A percentile compares a stretch with the other conserved stretches of the same genome.
Conservation (phyloP, 805 yeast genomes). For the Ogataea pilisensis region DNA sequence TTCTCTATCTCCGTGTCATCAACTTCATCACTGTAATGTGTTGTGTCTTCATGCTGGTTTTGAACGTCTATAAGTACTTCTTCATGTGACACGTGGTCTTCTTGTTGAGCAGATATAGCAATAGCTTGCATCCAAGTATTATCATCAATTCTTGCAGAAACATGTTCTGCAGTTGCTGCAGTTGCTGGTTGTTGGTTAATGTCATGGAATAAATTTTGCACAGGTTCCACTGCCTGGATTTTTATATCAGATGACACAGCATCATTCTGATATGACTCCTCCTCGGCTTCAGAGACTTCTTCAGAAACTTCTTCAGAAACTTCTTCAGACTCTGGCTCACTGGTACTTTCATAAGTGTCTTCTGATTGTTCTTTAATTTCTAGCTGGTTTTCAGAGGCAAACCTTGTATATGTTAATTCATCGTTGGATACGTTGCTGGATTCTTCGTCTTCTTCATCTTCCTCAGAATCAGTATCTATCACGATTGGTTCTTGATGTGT, state of each 20-base stretch:
- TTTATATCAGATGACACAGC: too few relatives aligned
- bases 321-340: neutral
- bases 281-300: neutral
- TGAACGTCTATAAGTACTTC: neutral
- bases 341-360: neutral
- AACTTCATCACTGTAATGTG: conserved; percentile 5
- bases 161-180: neutral
- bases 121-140: neutral
- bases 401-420: neutral
- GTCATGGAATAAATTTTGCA: neutral
- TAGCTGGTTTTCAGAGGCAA: neutral
- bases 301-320: neutral
- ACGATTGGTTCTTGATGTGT: neutral
- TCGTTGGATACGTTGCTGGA: neutral
- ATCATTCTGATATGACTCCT: neutral
- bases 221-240: too few relatives aligned
- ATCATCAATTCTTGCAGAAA: neutral
- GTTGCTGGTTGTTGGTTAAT: neutral
- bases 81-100: neutral
- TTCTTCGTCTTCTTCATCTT: neutral
- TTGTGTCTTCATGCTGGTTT: neutral
- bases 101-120: neutral
- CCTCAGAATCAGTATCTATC: neutral
- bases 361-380: neutral
- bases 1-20: conserved; percentile 6